Conservation (phyloP, 306 rosid species). For the Cucurbita ficifolia region DNA sequence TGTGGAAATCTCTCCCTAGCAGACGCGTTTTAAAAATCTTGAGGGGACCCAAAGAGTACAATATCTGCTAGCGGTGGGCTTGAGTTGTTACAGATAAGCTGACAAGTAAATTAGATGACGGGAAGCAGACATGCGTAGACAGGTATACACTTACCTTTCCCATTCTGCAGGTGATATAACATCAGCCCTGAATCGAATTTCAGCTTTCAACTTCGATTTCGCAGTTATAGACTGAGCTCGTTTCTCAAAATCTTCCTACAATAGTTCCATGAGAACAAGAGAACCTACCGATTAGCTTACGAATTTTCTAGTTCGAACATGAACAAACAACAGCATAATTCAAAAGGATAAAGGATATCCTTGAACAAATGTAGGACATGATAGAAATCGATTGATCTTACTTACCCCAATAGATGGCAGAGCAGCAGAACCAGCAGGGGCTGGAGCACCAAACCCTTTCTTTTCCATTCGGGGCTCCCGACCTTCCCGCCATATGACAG, state of each 20-base stretch:
- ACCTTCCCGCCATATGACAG: constrained; percentile 70
- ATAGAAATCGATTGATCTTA: constrained; percentile 13
- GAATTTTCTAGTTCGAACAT: background rate
- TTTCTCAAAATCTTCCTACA: constrained; percentile 90
- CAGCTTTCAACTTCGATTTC: constrained; percentile 80
- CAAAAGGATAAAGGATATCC: background rate
- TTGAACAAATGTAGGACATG: background rate
- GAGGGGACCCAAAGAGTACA: too few relatives aligned
- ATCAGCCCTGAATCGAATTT: constrained; percentile 88
- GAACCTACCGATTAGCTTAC: background rate
- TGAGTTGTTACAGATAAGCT: background rate
- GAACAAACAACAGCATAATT: background rate
- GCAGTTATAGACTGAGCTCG: constrained; percentile 71
- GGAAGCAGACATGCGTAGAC: background rate
- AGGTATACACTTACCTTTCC: constrained; percentile 54
- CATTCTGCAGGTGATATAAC: constrained; percentile 73
- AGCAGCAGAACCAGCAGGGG: constrained; percentile 47
- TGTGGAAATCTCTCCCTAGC: too few relatives aligned
- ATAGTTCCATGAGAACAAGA: constrained; percentile 12
- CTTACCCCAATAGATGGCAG: constrained; percentile 96
- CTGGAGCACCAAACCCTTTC: constrained; percentile 63
- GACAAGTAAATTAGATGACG: background rate
- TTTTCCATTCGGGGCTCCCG: constrained; percentile 48
- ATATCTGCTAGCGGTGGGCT: too few relatives aligned
- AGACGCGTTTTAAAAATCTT: too few relatives aligned